Evolutionary conservation across 2,329 filamentous ascomycete species (phyloP), one percentile per base, ranked within the genome.

Genomic region (Cephalotrichum gorgonifer): DNA sequence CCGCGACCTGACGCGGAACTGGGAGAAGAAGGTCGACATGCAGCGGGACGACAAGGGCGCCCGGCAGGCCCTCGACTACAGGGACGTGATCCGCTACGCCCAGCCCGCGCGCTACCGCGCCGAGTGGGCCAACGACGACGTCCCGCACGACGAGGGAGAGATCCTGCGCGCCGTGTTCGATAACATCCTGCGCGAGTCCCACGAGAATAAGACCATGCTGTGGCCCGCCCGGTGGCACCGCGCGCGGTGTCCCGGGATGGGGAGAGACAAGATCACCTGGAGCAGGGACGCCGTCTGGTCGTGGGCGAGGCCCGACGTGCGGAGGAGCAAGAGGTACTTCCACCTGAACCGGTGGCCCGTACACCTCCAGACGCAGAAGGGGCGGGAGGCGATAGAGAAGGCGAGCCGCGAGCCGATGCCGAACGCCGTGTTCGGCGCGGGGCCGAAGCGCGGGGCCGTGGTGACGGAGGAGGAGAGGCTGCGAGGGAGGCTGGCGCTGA

Each of bases 301-400:
- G 53, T 68, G 64, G 61, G 66, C 62, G 6, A 39, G 50, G 30
- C 51, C 56, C 1, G 41, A 42, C 17, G 56, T 60, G 7, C 55
- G 55, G 15, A 57, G 57, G 11, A n/a, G 39, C 44, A 41, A 54
- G 43, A 53, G 56, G 6, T 76, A 65, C 56, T 77, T 73, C 60
- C 58, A 61, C 53, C 58, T 77, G 42, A 62, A 70, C 55, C 66
- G 72, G 35, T 78, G 74, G 74, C 73, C 73, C 31, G 41, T 69
- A 20, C 55, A 66, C 25, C 56, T 69, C 47, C 69, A 74, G 54
- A 58, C 52, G 6, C 46, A 57, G 23, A 54, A 57, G 22, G 53
- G n/a, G 27, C 60, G 62, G 46, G 50, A 56, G 12, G 46, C 54
- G 17, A 64, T 72, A 45, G 30, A 43, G 51, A 22, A 20, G 3